Conservation (phyloP, 768 basidiomycete genomes). For the Pulveroboletus sp. region DNA sequence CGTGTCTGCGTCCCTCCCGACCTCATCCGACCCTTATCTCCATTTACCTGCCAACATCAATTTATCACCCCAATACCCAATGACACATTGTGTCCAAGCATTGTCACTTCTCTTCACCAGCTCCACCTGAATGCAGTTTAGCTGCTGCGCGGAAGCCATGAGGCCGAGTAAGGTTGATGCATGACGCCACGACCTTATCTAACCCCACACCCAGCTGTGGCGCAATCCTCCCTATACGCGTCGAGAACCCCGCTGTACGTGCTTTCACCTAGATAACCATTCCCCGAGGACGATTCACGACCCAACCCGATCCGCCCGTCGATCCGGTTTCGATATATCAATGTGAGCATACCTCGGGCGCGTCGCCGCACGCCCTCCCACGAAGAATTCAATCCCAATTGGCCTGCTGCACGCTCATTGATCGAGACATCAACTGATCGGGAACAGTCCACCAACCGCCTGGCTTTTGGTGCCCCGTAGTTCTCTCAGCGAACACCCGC, state of each 20-base stretch:
- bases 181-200: neutral
- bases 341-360: no score
- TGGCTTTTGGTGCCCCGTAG: neutral
- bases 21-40: conserved; percentile 18
- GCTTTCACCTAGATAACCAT: neutral
- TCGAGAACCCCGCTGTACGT: no score
- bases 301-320: neutral
- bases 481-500: neutral
- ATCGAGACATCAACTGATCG: neutral
- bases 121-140: neutral
- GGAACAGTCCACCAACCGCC: neutral
- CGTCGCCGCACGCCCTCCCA: neutral
- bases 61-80: neutral
- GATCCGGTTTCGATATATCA: conserved; percentile 1
- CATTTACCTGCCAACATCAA: no score
- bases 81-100: neutral
- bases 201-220: neutral
- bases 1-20: no score
- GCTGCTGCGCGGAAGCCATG: conserved; percentile 8
- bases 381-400: neutral
- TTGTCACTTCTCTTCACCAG: neutral
- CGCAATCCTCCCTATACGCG: no score
- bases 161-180: conserved; percentile 7
- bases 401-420: neutral
- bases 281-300: conserved; percentile 2